These are phyloP conservation scores for Psidium guajava DNA, from an alignment of 345 rosid species.

Conservation along the genomic window DNA sequence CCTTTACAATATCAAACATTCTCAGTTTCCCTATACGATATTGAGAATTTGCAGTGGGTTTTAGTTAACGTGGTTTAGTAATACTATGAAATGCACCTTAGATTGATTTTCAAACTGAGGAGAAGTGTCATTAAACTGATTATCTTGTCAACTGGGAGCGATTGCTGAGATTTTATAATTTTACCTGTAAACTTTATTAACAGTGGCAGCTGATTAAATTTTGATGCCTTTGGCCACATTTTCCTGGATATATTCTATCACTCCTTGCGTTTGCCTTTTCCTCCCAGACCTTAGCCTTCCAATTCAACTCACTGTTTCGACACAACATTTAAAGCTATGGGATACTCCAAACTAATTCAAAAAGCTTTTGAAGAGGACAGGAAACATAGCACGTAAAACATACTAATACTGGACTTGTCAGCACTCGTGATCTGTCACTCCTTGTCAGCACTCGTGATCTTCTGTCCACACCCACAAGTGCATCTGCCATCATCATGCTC, in stretches of 20 bases:
- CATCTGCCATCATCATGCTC: not conserved
- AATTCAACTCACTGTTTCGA: not conserved
- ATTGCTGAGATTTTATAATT: not conserved
- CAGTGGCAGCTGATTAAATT: not conserved
- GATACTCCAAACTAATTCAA: not conserved
- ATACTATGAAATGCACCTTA: not conserved
- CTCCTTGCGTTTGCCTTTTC: not conserved
- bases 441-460: not conserved
- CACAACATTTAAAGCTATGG: not conserved
- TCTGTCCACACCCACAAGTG: not conserved
- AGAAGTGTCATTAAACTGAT: not conserved
- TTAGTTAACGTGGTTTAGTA: not conserved
- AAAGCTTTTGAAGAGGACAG: not conserved
- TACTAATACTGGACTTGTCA: not conserved
- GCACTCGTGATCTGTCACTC: no score
- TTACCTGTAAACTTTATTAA: not conserved
- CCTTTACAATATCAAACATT: not conserved
- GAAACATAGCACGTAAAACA: not conserved
- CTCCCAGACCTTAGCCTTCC: not conserved
- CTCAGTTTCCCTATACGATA: not conserved
- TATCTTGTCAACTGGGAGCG: not conserved
- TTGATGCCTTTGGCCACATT: not conserved
- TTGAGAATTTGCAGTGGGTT: not conserved
- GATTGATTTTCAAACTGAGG: not conserved
- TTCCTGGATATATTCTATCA: not conserved